Evolutionary conservation across 441 rosid genomes (phyloP), one percentile per base, ranked within the genome.

Genomic region (Erodium texanum): DNA sequence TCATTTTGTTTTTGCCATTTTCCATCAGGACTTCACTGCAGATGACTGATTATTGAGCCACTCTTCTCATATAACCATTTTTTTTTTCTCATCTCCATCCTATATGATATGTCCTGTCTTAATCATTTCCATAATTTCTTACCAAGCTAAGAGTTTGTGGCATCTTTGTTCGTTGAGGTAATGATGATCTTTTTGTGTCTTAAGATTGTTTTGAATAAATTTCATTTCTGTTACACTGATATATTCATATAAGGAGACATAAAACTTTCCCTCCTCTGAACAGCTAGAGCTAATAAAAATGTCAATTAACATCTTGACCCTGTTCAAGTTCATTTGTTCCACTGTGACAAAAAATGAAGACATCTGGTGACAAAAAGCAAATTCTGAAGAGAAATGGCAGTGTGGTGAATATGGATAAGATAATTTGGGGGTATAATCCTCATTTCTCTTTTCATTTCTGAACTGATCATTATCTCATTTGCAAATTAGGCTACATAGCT

Each of bases 401-500:
- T n/a, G 41, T 34, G 9, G 10, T 34, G 41, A 34, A 7, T 34
- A 7, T 34, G 6, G 41, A 10, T 34, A 34, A 34, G 41, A 34
- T 34, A 8, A 34, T 34, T 34, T 3, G 0, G 41, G 41, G 41
- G 41, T 34, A 34, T 6, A 34, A 58, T 58, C 27, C 24, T 58
- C 27, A 58, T 20, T 20, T 3, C 62, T 58, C 27, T 58, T 52
- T n/a, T 52, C 59, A 58, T 58, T 58, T 14, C 63, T 58, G 10
- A 23, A 58, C 27, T 58, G 27, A 58, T 58, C 24, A 58, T 22
- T 20, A 58, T 58, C 63, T 58, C n/a, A 58, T 58, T 58, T 58
- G 63, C 63, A 58, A 58, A 20, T 20, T 11, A 58, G 63, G 63
- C 22, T 34, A 58, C 63, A 58, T 58, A 11, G 63, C 63, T 56